phyloP scores from a whole-genome alignment of 2,329 filamentous ascomycete genomes.

The Fusarium musae region DNA sequence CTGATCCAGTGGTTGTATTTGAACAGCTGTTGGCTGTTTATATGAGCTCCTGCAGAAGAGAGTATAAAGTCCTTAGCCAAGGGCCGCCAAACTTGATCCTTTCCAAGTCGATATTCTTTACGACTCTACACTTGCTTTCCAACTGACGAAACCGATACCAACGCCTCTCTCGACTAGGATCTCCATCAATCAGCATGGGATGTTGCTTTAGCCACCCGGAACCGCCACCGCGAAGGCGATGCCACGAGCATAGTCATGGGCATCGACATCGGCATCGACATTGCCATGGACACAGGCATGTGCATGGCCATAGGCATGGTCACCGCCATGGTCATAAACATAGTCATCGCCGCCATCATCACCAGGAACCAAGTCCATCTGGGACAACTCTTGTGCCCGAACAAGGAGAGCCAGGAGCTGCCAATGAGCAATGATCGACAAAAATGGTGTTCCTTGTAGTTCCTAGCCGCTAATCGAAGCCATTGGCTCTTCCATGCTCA shows the following conservation, averaged over 20 bases:
- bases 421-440: background rate
- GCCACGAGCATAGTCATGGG: no score
- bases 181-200: conserved; percentile 3
- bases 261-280: no score
- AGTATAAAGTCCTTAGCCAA: background rate
- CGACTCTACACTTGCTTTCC: background rate
- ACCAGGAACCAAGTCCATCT: background rate
- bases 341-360: background rate
- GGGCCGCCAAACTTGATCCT: background rate
- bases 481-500: background rate
- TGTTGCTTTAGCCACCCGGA: conserved; percentile 10
- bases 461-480: background rate
- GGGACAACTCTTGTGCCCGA: background rate
- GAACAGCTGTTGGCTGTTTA: background rate
- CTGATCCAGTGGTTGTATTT: background rate
- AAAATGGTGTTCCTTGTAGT: background rate
- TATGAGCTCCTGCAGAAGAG: background rate
- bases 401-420: background rate
- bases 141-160: background rate
- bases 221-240: background rate
- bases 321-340: background rate
- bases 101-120: background rate
- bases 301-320: background rate
- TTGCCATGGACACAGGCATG: no score
- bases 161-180: background rate